These are phyloP conservation scores for Heliamphora exappendiculata DNA, from an alignment of 148 eudicot species.

Conservation along the genomic window DNA sequence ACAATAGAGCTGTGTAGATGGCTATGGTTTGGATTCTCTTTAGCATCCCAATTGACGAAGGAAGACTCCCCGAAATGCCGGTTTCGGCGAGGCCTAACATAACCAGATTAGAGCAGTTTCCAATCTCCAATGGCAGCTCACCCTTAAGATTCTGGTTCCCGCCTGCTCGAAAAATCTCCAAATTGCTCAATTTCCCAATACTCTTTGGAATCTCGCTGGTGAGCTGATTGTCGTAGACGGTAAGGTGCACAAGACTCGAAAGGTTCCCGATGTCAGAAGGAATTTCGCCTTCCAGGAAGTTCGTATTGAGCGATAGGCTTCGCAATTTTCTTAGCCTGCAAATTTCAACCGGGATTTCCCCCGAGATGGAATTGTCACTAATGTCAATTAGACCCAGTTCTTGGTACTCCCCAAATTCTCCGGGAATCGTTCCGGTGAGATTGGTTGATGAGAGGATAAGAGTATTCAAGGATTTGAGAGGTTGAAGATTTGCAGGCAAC, in stretches of 20 bases:
- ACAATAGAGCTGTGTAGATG: conserved; percentile 61
- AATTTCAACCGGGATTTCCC: conserved; percentile 66
- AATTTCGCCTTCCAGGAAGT: conserved; percentile 53
- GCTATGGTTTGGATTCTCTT: conserved; percentile 74
- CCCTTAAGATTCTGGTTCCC: conserved; percentile 86
- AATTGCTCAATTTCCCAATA: conserved; percentile 48
- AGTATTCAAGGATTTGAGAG: conserved; percentile 36
- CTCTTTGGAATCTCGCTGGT: conserved; percentile 66
- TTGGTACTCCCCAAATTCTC: conserved; percentile 56
- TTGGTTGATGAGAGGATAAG: conserved; percentile 59
- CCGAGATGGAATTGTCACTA: conserved; percentile 62
- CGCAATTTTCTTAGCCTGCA: conserved; percentile 46
- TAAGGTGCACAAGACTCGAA: conserved; percentile 35
- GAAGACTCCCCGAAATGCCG: conserved; percentile 68
- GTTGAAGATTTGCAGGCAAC: conserved; percentile 57
- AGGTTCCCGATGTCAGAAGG: conserved; percentile 72
- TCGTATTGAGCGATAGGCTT: conserved; percentile 49
- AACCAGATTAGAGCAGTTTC: conserved; percentile 58
- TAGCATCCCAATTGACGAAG: conserved; percentile 60
- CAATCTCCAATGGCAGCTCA: conserved; percentile 72
- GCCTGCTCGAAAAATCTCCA: conserved; percentile 74
- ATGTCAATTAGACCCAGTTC: conserved; percentile 48
- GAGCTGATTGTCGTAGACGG: conserved; percentile 67
- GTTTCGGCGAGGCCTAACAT: conserved; percentile 85
- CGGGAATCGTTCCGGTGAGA: conserved; percentile 71